Evolutionary conservation across 306 rosid genomes (phyloP).

Genomic region (Hylodesmum podocarpum): DNA sequence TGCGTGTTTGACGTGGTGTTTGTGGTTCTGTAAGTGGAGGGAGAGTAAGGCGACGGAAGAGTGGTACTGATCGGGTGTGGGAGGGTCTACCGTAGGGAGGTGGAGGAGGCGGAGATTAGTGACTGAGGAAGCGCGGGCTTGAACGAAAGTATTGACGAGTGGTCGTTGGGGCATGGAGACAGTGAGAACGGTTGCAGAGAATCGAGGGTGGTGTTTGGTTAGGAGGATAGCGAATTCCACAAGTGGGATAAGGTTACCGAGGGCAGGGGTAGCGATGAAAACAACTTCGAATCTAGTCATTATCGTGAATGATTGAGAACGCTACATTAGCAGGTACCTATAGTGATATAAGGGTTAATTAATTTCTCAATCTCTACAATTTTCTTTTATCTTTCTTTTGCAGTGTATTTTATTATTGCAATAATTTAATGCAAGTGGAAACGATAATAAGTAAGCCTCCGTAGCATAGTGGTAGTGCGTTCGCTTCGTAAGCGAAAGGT

Average conservation of each 20-base stretch:
- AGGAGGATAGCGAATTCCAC: slow-evolving; percentile 62
- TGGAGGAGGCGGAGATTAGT: slow-evolving; percentile 34
- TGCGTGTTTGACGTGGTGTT: slow-evolving; percentile 27
- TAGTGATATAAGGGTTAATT: too few species aligned
- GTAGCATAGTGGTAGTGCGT: slow-evolving; percentile 92
- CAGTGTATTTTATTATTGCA: too few species aligned
- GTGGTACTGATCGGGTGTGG: slow-evolving; percentile 43
- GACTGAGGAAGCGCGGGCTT: slow-evolving; percentile 39
- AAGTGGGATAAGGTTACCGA: slow-evolving; percentile 56
- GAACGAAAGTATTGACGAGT: slow-evolving; percentile 40
- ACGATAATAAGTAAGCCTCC: slow-evolving; percentile 36
- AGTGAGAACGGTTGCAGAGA: slow-evolving; percentile 56
- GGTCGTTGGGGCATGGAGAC: slow-evolving; percentile 45
- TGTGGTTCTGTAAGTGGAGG: slow-evolving; percentile 41
- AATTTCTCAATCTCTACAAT: too few species aligned
- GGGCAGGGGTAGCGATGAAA: slow-evolving; percentile 50
- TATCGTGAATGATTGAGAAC: background rate
- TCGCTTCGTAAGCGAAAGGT: slow-evolving; percentile 92
- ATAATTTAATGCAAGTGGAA: too few species aligned
- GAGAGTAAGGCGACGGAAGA: slow-evolving; percentile 27
- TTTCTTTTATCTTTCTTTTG: too few species aligned
- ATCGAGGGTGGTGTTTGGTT: slow-evolving; percentile 40
- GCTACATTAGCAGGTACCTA: too few species aligned
- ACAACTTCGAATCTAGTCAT: slow-evolving; percentile 40
- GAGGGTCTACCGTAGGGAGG: slow-evolving; percentile 42